These are phyloP conservation scores for Trichoderma atrobrunneum DNA, from an alignment of 2,329 filamentous ascomycete genomes.

Conservation along the genomic window DNA sequence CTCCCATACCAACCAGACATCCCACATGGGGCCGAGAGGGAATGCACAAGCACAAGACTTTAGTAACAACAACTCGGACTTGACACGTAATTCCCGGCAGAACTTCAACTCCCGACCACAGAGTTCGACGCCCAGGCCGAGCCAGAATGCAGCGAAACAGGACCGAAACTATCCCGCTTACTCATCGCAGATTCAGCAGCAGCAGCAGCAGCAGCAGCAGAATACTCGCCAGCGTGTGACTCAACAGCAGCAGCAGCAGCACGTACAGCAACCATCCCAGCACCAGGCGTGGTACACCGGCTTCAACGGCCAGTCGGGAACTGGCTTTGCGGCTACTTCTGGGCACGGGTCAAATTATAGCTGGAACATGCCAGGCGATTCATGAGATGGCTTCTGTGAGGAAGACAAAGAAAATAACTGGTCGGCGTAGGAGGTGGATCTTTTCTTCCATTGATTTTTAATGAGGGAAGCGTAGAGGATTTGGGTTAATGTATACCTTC, in stretches of 20 bases:
- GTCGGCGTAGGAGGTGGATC: background rate
- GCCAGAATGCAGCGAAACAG: slow-evolving; percentile 1
- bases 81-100: background rate
- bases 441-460: background rate
- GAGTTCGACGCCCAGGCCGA: background rate
- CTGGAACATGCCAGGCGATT: slow-evolving; percentile 25
- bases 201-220: slow-evolving; percentile 18
- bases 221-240: slow-evolving; percentile 11
- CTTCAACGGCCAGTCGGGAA: slow-evolving; percentile 26
- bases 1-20: background rate
- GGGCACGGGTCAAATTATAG: slow-evolving; percentile 28
- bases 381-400: background rate
- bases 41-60: background rate
- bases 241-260: slow-evolving; percentile 21
- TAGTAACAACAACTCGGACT: background rate
- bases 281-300: slow-evolving; percentile 26
- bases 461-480: slow-evolving; percentile 4
- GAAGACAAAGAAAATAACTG: background rate
- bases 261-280: slow-evolving; percentile 19
- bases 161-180: slow-evolving; percentile 9
- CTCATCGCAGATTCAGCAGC: slow-evolving; percentile 14
- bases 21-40: background rate
- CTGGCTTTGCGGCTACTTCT: slow-evolving; percentile 21
- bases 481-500: background rate
- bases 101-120: slow-evolving; percentile 6